Percentiles rank a stretch among this genome's conserved stretches.
These are phyloP conservation scores for Amanita subjunquillea DNA, from an alignment of 768 basidiomycete genomes.

Conservation along the genomic window DNA sequence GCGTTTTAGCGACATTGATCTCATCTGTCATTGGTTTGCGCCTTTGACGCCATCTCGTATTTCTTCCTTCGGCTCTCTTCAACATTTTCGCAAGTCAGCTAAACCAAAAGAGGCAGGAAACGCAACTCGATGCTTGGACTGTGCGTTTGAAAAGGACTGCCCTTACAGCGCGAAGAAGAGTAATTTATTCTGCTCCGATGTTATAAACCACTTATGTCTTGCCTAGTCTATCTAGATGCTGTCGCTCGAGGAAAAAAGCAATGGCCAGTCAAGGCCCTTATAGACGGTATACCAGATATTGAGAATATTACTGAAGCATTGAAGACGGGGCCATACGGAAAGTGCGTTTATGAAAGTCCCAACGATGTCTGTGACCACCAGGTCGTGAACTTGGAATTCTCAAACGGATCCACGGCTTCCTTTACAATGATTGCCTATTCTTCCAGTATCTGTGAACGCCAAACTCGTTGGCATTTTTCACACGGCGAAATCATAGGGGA, in stretches of 20 bases:
- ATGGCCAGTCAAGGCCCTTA: slow-evolving; percentile 63
- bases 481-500: slow-evolving; percentile 87
- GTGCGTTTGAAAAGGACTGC: slow-evolving; percentile 61
- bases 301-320: slow-evolving; percentile 75
- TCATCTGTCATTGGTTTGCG: slow-evolving; percentile 68
- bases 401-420: slow-evolving; percentile 69
- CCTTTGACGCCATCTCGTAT: slow-evolving; percentile 57
- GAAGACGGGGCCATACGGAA: slow-evolving; percentile 62
- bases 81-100: slow-evolving; percentile 64
- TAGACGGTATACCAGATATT: slow-evolving; percentile 79
- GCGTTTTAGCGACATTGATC: slow-evolving; percentile 65
- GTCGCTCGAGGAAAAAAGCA: slow-evolving; percentile 38
- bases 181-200: slow-evolving; percentile 18
- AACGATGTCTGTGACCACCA: slow-evolving; percentile 91
- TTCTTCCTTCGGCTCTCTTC: slow-evolving; percentile 80
- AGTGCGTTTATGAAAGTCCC: slow-evolving; percentile 74
- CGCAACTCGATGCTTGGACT: slow-evolving; percentile 69
- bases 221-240: slow-evolving; percentile 72
- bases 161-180: slow-evolving; percentile 85
- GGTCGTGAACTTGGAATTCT: slow-evolving; percentile 84
- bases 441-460: slow-evolving; percentile 69
- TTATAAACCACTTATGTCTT: slow-evolving; percentile 3
- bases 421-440: slow-evolving; percentile 90
- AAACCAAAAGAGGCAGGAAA: slow-evolving; percentile 64
- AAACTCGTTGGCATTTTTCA: slow-evolving; percentile 76